Evolutionary conservation across 306 rosid species (phyloP).

Genomic region (Quercus aquifolioides): DNA sequence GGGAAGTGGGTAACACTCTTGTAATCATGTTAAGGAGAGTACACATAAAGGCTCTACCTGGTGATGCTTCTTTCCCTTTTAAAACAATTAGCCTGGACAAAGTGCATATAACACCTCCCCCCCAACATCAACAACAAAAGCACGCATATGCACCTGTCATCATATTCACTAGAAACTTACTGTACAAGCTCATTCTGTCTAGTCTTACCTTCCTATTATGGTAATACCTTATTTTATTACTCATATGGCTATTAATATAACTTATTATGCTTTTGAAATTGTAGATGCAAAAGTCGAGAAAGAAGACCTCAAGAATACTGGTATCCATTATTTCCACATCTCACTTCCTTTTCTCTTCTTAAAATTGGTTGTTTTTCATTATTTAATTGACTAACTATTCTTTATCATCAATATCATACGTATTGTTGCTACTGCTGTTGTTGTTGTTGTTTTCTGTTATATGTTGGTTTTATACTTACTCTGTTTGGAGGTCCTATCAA

Average conservation of each 20-base stretch:
- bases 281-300: constrained; percentile 74
- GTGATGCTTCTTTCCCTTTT: background rate
- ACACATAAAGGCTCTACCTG: background rate
- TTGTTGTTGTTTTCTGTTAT: background rate
- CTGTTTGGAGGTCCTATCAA: background rate
- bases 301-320: constrained; percentile 69
- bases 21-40: background rate
- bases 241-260: constrained; percentile 11
- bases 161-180: background rate
- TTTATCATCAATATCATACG: background rate
- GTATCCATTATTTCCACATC: constrained; percentile 30
- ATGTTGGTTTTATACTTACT: background rate
- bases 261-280: constrained; percentile 24
- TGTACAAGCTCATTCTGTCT: background rate
- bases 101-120: background rate
- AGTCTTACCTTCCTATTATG: background rate
- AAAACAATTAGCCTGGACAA: background rate
- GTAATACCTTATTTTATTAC: background rate
- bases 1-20: background rate
- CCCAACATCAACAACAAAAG: background rate
- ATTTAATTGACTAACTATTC: background rate
- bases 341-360: constrained; percentile 16
- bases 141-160: background rate
- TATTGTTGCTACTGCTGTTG: background rate
- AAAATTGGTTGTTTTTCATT: background rate